These are phyloP conservation scores for Coemansia sp. DNA, from an alignment of 192 early-diverging fungal genomes.

Conservation along the genomic window DNA sequence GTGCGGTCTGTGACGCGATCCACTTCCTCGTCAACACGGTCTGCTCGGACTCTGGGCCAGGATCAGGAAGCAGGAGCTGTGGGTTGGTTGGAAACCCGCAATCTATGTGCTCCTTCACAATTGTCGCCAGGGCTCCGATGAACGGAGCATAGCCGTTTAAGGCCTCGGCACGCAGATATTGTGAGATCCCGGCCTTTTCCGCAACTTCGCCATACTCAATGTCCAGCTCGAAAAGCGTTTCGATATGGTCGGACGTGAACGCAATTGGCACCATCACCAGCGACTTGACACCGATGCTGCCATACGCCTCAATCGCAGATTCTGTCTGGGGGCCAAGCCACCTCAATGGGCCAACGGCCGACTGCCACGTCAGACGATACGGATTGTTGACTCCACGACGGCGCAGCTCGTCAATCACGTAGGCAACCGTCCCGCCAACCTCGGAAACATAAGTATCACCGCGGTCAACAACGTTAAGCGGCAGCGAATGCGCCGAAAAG, in stretches of 20 bases:
- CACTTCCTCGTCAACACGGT: slow-evolving; percentile 40
- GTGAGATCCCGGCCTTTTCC: slow-evolving; percentile 75
- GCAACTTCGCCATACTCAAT: slow-evolving; percentile 89
- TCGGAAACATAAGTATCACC: slow-evolving; percentile 89
- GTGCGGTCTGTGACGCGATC: slow-evolving; percentile 33
- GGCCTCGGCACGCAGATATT: slow-evolving; percentile 85
- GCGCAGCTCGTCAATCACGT: slow-evolving; percentile 70
- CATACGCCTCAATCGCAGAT: slow-evolving; percentile 74
- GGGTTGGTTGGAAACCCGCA: slow-evolving; percentile 40
- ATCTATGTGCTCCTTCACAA: slow-evolving; percentile 79
- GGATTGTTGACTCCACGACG: slow-evolving; percentile 72
- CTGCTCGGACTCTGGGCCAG: slow-evolving; percentile 38
- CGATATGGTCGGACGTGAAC: slow-evolving; percentile 96
- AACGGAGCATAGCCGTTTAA: slow-evolving; percentile 91
- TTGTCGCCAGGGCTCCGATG: slow-evolving; percentile 83
- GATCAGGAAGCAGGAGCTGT: slow-evolving; percentile 50
- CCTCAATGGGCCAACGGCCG: slow-evolving; percentile 85
- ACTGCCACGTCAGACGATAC: slow-evolving; percentile 93
- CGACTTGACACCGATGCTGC: slow-evolving; percentile 73
- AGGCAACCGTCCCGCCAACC: slow-evolving; percentile 80
- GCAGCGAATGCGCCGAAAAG: slow-evolving; percentile 96
- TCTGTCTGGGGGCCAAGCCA: slow-evolving; percentile 94
- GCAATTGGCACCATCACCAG: slow-evolving; percentile 89
- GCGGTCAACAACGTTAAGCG: slow-evolving; percentile 87
- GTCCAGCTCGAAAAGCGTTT: slow-evolving; percentile 96